These are phyloP conservation scores for Cercospora sesami DNA, from an alignment of 2,329 filamentous ascomycete genomes.

Conservation along the genomic window DNA sequence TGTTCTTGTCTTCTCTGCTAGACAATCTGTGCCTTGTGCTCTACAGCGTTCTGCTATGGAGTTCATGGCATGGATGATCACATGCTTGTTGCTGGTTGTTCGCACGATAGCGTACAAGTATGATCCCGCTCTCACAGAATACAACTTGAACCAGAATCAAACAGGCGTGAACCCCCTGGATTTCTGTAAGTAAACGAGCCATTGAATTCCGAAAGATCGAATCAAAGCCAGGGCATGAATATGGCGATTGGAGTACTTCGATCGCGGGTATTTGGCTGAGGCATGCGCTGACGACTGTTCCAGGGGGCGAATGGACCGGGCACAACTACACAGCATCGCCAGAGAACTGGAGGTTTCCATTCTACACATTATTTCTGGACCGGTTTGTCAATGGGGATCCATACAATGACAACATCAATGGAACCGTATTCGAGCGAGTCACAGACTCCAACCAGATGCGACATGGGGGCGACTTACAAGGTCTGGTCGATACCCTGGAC, in stretches of 20 bases:
- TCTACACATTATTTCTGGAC: slow-evolving; percentile 64
- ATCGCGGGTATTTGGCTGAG: not conserved
- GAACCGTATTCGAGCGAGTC: slow-evolving; percentile 62
- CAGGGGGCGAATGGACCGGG: slow-evolving; percentile 51
- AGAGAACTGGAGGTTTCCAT: slow-evolving; percentile 62
- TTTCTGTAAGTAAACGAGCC: slow-evolving; percentile 43
- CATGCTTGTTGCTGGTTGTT: slow-evolving; percentile 7
- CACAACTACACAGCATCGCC: slow-evolving; percentile 58
- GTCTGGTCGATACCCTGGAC: slow-evolving; percentile 61
- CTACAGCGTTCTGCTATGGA: slow-evolving; percentile 3
- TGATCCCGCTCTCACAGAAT: slow-evolving; percentile 51
- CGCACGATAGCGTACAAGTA: slow-evolving; percentile 37
- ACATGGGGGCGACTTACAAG: slow-evolving; percentile 60
- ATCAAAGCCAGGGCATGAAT: not conserved
- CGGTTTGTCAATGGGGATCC: slow-evolving; percentile 66
- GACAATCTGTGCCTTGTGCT: not conserved
- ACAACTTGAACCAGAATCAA: slow-evolving; percentile 61
- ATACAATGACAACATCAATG: slow-evolving; percentile 62
- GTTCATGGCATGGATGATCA: not conserved
- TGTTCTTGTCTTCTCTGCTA: not conserved
- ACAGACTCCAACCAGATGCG: slow-evolving; percentile 60
- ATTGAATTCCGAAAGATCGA: not conserved
- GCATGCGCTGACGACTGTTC: not conserved
- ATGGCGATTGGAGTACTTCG: not conserved
- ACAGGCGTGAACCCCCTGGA: slow-evolving; percentile 55